Conservation (phyloP, 2,329 filamentous ascomycete genomes). For the Aspergillus novofumigatus region DNA sequence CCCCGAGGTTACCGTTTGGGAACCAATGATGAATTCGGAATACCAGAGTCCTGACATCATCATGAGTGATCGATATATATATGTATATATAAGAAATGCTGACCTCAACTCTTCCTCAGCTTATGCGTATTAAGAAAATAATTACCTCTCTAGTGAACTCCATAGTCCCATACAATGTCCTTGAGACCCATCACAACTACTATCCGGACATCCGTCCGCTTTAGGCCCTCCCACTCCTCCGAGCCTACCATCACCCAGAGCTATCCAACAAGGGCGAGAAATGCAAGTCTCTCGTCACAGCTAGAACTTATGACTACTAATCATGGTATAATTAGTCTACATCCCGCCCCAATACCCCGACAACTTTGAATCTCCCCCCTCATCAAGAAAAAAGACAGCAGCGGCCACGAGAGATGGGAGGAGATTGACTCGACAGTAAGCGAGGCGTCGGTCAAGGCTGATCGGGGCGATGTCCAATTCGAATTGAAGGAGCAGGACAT, state of each 20-base stretch:
- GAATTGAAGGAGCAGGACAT: slow-evolving; percentile 3
- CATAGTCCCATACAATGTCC: no score
- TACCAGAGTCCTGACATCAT: no score
- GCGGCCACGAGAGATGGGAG: slow-evolving; percentile 6
- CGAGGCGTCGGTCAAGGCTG: slow-evolving; percentile 12
- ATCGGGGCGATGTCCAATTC: slow-evolving; percentile 12
- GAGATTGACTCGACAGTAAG: slow-evolving; percentile 12
- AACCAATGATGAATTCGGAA: no score
- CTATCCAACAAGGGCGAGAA: slow-evolving; percentile 5
- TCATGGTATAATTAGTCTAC: slow-evolving; percentile 6
- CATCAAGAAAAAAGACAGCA: slow-evolving; percentile 2
- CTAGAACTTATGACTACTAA: neutral
- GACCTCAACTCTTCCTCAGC: no score
- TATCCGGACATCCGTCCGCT: no score
- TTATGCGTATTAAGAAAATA: no score
- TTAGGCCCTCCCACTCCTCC: neutral
- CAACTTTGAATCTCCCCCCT: slow-evolving; percentile 7
- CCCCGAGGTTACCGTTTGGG: no score
- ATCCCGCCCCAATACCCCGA: slow-evolving; percentile 10
- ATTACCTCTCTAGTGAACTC: no score
- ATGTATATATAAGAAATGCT: no score
- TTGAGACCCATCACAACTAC: no score
- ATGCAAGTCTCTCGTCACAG: neutral
- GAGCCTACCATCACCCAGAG: neutral
- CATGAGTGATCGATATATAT: no score